A percentile compares a stretch with the other conserved stretches of the same genome.
These are phyloP conservation scores for Dicorynia guianensis DNA, from an alignment of 306 rosid species.

Conservation along the genomic window DNA sequence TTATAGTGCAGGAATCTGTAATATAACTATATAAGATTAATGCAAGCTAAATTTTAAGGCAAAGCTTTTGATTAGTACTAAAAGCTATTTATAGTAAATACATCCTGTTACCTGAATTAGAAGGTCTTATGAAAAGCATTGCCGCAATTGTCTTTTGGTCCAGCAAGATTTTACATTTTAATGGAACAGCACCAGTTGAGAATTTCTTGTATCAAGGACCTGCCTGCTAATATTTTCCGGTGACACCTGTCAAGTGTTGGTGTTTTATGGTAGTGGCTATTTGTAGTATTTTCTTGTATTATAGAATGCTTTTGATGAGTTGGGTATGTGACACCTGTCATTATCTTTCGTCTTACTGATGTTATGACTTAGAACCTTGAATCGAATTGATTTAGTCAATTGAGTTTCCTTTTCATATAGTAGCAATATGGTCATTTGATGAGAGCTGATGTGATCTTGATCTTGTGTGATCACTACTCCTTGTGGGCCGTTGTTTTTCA, in stretches of 20 bases:
- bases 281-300: not conserved
- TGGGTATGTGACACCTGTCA: not conserved
- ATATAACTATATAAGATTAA: not conserved
- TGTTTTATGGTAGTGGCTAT: not conserved
- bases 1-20: not conserved
- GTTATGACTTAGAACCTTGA: not conserved
- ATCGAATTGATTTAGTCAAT: not conserved
- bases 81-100: not conserved
- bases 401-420: not conserved
- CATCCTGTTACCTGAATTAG: not conserved
- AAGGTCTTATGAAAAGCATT: not conserved
- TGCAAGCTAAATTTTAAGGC: not conserved
- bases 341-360: not conserved
- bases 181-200: not conserved
- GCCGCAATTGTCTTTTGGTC: not conserved
- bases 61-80: not conserved
- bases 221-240: not conserved
- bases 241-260: not conserved
- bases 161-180: not conserved
- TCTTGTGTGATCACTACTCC: conserved; percentile 47
- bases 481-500: conserved; percentile 83
- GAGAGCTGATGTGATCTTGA: conserved; percentile 22
- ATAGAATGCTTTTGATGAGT: not conserved
- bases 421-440: not conserved
- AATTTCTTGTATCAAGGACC: conserved; percentile 11